Conservation (phyloP, 805 yeast genomes). For the Vanderwaltozyma verrucispora region DNA sequence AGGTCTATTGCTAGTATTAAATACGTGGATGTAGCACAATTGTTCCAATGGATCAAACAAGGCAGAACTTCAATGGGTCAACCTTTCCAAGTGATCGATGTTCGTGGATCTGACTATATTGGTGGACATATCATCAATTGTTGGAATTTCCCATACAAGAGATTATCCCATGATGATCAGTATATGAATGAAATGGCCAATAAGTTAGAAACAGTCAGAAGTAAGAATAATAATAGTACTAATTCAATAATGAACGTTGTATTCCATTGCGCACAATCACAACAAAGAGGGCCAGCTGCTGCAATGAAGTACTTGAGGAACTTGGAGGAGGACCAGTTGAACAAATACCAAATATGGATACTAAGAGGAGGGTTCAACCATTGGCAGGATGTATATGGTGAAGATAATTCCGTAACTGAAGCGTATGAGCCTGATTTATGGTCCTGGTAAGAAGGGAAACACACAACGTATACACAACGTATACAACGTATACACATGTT, state of each 20-base stretch:
- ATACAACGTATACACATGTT: no score
- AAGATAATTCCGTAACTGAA: constrained; percentile 53
- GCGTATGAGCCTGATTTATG: constrained; percentile 40
- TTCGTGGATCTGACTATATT: constrained; percentile 69
- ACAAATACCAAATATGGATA: constrained; percentile 48
- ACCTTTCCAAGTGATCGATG: constrained; percentile 52
- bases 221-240: constrained; percentile 9
- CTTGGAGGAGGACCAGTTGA: constrained; percentile 19
- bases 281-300: constrained; percentile 85
- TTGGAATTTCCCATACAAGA: constrained; percentile 21
- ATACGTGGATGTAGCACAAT: constrained; percentile 19
- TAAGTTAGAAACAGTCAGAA: constrained; percentile 26
- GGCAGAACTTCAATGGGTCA: constrained; percentile 13
- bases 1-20: constrained; percentile 8
- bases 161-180: constrained; percentile 44
- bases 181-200: constrained; percentile 45
- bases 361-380: constrained; percentile 74
- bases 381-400: constrained; percentile 75
- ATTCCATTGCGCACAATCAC: constrained; percentile 87
- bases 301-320: constrained; percentile 47
- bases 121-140: constrained; percentile 41
- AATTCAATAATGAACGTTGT: constrained; percentile 30
- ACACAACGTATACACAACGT: no score
- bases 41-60: constrained; percentile 20
- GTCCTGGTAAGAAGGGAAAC: constrained; percentile 14